Base-by-base conservation (phyloP, 331 rosid genomes). In the Telfairia occidentalis region DNA sequence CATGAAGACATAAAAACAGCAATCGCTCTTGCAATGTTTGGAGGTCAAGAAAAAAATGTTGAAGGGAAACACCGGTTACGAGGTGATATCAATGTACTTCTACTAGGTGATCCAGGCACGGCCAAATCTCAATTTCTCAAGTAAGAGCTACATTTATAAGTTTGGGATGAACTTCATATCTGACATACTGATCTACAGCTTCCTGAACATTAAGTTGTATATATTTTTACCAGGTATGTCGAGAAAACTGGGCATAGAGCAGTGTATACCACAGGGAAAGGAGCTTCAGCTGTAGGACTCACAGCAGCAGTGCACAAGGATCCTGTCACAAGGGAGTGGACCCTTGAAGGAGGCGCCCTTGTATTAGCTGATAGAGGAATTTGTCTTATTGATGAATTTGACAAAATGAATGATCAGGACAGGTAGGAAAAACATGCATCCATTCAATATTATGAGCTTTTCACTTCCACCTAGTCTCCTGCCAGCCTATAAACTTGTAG, bases 231-330 rank as follows among this genome's bases (percentile, higher is more conserved):
- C 29, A 92, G 98, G 83, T 92, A 93, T 29, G 93, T 93, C 50
- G 98, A 93, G 75, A 93, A 93, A 90, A 90, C 97, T 76, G 98
- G 96, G 72, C 97, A 90, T 80, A 88, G 98, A 81, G 98, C 98
- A 52, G 98, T 93, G 71, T 93, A 93, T 84, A 93, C 98, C 48
- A 90, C 98, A 49, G 98, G 98, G 18, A 93, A 93, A 80, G 98
- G 98, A 77, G 98, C 98, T 83, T 90, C 98, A 66, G 98, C 98
- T 21, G 98, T 93, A 79, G 98, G 98, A 79, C 98, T 93, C 73
- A 93, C 98, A 29, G 98, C 98, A 53, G 97, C 97, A 73, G 97
- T 93, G 78, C 98, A 93, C 87, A 93, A 86, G 87, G 98, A 93
- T 81, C 98, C 98, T 0, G 90, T 93, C 73, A 93, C 98, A 49